Base-by-base conservation (phyloP, 2,329 filamentous ascomycete species). In the Trichoderma koningiopsis region DNA sequence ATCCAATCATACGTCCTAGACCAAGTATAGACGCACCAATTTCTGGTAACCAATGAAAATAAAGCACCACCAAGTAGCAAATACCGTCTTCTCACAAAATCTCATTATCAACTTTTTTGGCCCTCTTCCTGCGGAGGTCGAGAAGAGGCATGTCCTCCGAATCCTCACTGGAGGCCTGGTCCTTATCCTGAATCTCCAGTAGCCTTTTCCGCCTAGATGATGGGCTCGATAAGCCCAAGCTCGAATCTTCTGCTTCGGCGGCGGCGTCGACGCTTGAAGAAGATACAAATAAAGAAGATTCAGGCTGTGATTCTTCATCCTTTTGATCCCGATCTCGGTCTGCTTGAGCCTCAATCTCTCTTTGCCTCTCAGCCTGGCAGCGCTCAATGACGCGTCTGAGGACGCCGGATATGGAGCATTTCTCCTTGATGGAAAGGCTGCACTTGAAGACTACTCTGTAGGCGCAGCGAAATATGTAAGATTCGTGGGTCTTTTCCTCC, bases 391-490 rank as follows among this genome's bases (percentile, higher is more conserved):
- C 52, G 11, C 35, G 31, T 10, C 24, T 7, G 16, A 70, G 24
- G n/a, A 70, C 33, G 1, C 55, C n/a, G 11, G 24, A 29, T 11
- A 68, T 43, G 2, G 52, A 22, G 27, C 55, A 11, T 11, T 49
- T 49, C 29, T 70, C 65, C 5, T 24, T 35, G 19, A 55, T 27
- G 13, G 60, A 55, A 2, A 57, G 47, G 0, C 53, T 29, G 29
- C 43, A 5, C 14, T 70, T 71, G 31, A 62, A 71, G 11, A 63
- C 52, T 5, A 49, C 61, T 5, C 47, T 24, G 0, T 37, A 10
- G 27, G 70, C 67, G 16, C 70, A 71, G 27, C 70, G 67, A 37
- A 52, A 71, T 7, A 69, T 22, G n/a, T 49, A 62, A 3, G 57
- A 66, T 16, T 71, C 67, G 11, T 33, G 19, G 0, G n/a, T 29